Percentiles rank a stretch among this genome's conserved stretches.
These are phyloP conservation scores for Leishmania aethiopica DNA, from an alignment of 208 protist species.

Conservation along the genomic window DNA sequence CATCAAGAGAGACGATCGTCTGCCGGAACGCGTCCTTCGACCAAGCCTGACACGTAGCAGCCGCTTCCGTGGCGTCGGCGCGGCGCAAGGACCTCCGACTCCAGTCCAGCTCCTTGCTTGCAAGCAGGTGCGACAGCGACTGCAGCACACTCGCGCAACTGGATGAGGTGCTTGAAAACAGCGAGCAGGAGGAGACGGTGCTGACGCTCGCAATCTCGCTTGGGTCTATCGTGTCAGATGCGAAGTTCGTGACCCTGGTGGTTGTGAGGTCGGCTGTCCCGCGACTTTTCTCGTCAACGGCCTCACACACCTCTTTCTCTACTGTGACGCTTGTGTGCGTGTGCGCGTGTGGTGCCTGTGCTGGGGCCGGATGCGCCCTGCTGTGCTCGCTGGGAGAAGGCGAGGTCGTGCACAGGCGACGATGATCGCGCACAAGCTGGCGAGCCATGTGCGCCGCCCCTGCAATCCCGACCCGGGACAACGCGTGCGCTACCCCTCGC, in stretches of 20 bases:
- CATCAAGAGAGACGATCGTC: constrained; percentile 54
- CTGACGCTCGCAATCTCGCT: constrained; percentile 23
- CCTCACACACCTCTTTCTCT: background rate
- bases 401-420: background rate
- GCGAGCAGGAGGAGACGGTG: constrained; percentile 25
- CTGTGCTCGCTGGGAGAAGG: constrained; percentile 15
- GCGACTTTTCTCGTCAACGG: background rate
- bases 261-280: background rate
- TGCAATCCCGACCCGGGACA: constrained; percentile 36
- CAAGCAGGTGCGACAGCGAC: constrained; percentile 24
- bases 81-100: constrained; percentile 31
- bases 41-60: constrained; percentile 40
- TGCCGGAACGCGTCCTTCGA: constrained; percentile 61
- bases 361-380: constrained; percentile 1
- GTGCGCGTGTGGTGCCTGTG: background rate
- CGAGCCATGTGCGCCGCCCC: constrained; percentile 55
- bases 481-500: constrained; percentile 45
- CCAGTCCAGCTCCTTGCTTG: constrained; percentile 28
- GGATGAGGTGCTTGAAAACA: constrained; percentile 3
- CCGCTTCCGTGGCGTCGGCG: constrained; percentile 11
- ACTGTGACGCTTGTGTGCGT: background rate
- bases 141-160: constrained; percentile 8
- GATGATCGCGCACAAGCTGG: constrained; percentile 51
- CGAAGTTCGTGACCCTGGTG: constrained; percentile 20
- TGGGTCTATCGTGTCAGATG: constrained; percentile 15